phyloP scores from a whole-genome alignment of 371 early-diverging fungal species.

The Lichtheimia hyalospora region DNA sequence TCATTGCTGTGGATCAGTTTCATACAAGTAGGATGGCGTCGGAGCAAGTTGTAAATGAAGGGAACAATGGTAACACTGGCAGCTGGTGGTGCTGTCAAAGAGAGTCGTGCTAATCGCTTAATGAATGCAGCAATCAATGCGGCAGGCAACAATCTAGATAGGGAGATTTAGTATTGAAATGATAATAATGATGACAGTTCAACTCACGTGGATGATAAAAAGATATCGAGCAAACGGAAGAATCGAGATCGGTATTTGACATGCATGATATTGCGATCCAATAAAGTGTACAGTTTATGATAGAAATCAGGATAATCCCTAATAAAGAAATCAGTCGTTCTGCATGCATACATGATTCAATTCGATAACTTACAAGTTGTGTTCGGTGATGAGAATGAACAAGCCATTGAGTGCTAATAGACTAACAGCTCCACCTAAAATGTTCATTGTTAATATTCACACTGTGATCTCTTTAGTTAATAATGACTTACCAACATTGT shows the following conservation, averaged over 20 bases:
- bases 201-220: constrained; percentile 82
- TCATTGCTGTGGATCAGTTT: constrained; percentile 73
- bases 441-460: too few relatives aligned
- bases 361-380: constrained; percentile 74
- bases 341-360: not conserved
- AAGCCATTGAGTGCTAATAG: constrained; percentile 91
- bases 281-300: constrained; percentile 84
- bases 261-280: constrained; percentile 86
- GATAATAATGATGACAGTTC: not conserved
- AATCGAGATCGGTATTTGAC: constrained; percentile 92
- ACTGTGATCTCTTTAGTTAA: too few relatives aligned
- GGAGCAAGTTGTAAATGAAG: constrained; percentile 87
- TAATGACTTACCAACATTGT: constrained; percentile 64
- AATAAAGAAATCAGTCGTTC: not conserved
- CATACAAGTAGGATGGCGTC: constrained; percentile 89
- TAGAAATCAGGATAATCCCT: constrained; percentile 97
- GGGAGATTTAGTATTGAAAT: not conserved
- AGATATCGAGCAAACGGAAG: constrained; percentile 85
- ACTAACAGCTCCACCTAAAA: constrained; percentile 82
- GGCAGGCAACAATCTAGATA: constrained; percentile 77
- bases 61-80: constrained; percentile 83
- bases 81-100: constrained; percentile 83
- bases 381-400: constrained; percentile 86
- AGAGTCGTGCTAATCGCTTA: constrained; percentile 85
- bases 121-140: constrained; percentile 90